These are phyloP conservation scores for Ceratobasidium sp. DNA, from an alignment of 1,284 basidiomycete species.

Conservation along the genomic window DNA sequence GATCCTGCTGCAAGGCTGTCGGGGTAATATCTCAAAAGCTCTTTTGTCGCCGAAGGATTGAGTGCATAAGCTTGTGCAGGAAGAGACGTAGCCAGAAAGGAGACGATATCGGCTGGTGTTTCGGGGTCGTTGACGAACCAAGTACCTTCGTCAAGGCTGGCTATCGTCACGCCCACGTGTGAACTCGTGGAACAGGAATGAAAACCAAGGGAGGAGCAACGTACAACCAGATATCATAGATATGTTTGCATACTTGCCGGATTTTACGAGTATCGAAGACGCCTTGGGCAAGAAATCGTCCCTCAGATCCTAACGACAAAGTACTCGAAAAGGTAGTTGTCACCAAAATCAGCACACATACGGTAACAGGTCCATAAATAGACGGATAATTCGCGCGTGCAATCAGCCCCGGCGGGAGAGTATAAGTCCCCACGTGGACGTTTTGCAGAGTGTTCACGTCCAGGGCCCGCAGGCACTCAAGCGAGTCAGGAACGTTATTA, in stretches of 20 bases:
- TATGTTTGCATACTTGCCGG: constrained; percentile 29
- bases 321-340: too few relatives aligned
- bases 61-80: not conserved
- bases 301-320: too few relatives aligned
- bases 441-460: constrained; percentile 16
- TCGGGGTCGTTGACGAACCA: constrained; percentile 21
- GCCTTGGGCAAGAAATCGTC: constrained; percentile 7
- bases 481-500: not conserved
- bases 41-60: not conserved
- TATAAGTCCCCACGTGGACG: constrained; percentile 19
- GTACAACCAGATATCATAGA: constrained; percentile 31
- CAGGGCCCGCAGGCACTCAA: constrained; percentile 27
- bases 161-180: not conserved
- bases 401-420: not conserved
- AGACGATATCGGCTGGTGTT: not conserved
- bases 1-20: not conserved
- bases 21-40: constrained; percentile 12
- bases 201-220: not conserved
- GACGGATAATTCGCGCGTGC: constrained; percentile 14
- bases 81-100: not conserved
- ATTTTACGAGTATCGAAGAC: not conserved
- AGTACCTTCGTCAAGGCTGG: constrained; percentile 15
- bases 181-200: too few relatives aligned
- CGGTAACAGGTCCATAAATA: too few relatives aligned
- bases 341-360: too few relatives aligned